Base-by-base conservation (phyloP, 1,284 basidiomycete species). In the Meira nashicola region DNA sequence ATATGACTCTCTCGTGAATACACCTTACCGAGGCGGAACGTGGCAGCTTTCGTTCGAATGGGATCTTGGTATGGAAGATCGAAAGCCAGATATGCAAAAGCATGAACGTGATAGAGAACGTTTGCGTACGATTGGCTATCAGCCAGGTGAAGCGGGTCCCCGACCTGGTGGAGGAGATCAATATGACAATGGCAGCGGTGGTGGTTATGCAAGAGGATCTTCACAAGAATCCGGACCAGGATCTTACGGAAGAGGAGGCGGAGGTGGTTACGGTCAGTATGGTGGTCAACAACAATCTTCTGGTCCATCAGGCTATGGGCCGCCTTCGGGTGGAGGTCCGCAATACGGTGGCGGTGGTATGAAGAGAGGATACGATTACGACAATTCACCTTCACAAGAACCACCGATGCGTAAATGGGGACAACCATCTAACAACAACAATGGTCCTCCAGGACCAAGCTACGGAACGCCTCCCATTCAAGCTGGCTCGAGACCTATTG, bases 21-120 rank as follows among this genome's bases (percentile, higher is more conserved):
- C 88, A 77, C 82, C 84, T 1, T 83, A 92, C 59, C 86, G 89
- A 73, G 91, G 91, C 68, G 92, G 93, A 15, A 84, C 87, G 0
- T 87, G 96, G 84, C 88, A 92, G 50, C 85, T 97, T 53, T 82
- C 85, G 1, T 91, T 89, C 70, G 87, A 89, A n/a, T 95, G 91
- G 87, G 92, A 96, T 65, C 62, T 71, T 6, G 64, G 66, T 33
- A 71, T 67, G n/a, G 21, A 17, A 19, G 28, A 53, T 23, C 19
- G 50, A 39, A 48, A 8, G 12, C 17, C 46, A 17, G 46, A 48
- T 14, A 48, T 21, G 46, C 46, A n/a, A 17, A 48, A 23, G 21
- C 28, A 33, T 33, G 28, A 33, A 33, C 17, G 46, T 5, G 46
- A 48, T 21, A 7, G 46, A 25, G 46, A 48, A 23, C 6, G 25